A percentile compares a stretch with the other conserved stretches of the same genome.
phyloP scores from a whole-genome alignment of 768 basidiomycete species.

The Mycena filopes region DNA sequence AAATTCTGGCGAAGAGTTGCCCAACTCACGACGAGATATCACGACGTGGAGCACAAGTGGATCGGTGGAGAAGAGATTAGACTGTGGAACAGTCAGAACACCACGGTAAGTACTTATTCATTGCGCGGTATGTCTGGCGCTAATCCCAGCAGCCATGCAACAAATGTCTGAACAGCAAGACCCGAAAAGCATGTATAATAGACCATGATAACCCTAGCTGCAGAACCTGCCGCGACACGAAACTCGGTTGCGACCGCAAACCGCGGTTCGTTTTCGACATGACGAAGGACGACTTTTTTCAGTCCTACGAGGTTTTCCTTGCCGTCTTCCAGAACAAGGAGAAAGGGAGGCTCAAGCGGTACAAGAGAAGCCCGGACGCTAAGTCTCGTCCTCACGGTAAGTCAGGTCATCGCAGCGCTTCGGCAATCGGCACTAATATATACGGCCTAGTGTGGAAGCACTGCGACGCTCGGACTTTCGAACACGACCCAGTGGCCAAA shows the following conservation, averaged over 20 bases:
- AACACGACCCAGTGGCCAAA: too few species aligned
- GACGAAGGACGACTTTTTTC: slow-evolving; percentile 1
- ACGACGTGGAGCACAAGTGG: not conserved
- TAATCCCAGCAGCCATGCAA: too few species aligned
- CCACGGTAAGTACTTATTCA: too few species aligned
- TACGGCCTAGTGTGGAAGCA: too few species aligned
- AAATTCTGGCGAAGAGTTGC: not conserved
- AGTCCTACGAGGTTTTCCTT: not conserved
- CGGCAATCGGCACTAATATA: too few species aligned
- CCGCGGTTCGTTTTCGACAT: not conserved
- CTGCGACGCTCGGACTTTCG: too few species aligned
- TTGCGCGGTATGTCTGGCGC: too few species aligned
- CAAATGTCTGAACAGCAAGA: not conserved
- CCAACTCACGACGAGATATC: not conserved
- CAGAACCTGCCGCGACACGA: not conserved
- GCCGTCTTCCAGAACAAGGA: not conserved
- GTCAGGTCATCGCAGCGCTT: too few species aligned
- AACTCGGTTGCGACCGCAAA: slow-evolving; percentile 9
- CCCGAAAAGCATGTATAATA: not conserved
- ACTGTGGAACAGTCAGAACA: not conserved
- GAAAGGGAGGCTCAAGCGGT: not conserved
- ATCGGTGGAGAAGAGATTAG: not conserved
- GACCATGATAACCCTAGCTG: not conserved
- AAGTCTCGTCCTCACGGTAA: too few species aligned
- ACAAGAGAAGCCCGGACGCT: not conserved